These are phyloP conservation scores for Trichoderma arundinaceum DNA, from an alignment of 2,329 filamentous ascomycete species.

Conservation along the genomic window DNA sequence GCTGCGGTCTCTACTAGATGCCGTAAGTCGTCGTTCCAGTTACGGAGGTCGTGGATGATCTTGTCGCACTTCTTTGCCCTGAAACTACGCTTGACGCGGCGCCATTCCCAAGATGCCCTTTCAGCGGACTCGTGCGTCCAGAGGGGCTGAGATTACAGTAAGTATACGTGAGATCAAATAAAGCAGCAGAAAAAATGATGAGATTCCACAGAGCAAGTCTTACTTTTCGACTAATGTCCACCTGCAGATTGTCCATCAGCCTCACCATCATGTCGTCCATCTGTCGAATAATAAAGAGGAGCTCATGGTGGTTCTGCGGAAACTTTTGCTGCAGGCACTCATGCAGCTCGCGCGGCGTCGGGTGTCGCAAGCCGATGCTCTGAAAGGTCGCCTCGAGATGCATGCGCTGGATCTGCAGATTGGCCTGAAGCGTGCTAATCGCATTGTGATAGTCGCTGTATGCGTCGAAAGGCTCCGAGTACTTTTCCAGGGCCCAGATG, in stretches of 20 bases:
- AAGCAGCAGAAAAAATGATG: neutral
- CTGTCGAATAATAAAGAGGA: conserved; percentile 18
- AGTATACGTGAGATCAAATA: neutral
- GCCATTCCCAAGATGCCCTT: conserved; percentile 27
- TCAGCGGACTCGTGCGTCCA: conserved; percentile 22
- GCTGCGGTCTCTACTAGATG: conserved; percentile 15
- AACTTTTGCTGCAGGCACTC: conserved; percentile 22
- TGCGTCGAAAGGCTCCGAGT: conserved; percentile 26
- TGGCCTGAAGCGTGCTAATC: conserved; percentile 24
- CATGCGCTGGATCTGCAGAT: conserved; percentile 28
- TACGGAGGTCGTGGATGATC: conserved; percentile 22
- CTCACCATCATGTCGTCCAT: conserved; percentile 24
- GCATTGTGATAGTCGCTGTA: conserved; percentile 25
- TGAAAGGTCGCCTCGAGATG: conserved; percentile 27
- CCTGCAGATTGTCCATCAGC: conserved; percentile 20
- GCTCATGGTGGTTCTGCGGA: conserved; percentile 12
- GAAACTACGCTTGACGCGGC: conserved; percentile 28
- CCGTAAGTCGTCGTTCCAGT: conserved; percentile 26
- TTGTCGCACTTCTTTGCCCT: conserved; percentile 25
- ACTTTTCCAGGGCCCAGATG: conserved; percentile 28
- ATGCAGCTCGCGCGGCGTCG: conserved; percentile 21
- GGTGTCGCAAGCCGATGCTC: conserved; percentile 23
- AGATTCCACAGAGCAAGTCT: neutral
- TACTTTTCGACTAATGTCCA: conserved; percentile 18
- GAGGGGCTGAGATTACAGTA: conserved; percentile 5